Percentiles rank a stretch among this genome's conserved stretches.
phyloP scores from a whole-genome alignment of 1,139 yeast genomes.

The Debaryomyces sp. region DNA sequence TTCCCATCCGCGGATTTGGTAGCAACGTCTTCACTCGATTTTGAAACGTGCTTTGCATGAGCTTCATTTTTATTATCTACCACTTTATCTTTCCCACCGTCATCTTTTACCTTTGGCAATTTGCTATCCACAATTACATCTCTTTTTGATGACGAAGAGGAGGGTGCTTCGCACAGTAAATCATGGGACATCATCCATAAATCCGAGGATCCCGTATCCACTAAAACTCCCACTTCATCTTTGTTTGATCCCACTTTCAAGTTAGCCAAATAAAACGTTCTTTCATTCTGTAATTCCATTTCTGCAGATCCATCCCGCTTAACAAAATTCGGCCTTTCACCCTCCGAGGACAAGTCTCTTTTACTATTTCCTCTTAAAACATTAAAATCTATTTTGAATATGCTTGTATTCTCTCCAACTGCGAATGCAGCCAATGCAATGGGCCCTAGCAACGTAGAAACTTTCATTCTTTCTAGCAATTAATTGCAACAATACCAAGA shows the following conservation, averaged over 20 bases:
- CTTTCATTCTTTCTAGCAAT: neutral
- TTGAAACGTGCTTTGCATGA: neutral
- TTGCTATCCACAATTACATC: neutral
- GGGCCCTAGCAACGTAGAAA: neutral
- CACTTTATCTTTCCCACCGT: neutral
- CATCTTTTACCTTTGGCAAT: neutral
- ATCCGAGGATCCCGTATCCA: constrained; percentile 53
- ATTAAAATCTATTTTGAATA: constrained; percentile 27
- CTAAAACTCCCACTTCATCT: constrained; percentile 34
- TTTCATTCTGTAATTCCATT: constrained; percentile 44
- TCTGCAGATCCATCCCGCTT: constrained; percentile 42
- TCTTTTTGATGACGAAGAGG: constrained; percentile 6
- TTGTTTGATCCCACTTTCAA: constrained; percentile 38
- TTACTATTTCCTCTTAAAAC: constrained; percentile 28
- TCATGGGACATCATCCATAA: constrained; percentile 47
- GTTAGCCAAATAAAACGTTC: constrained; percentile 51
- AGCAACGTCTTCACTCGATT: neutral
- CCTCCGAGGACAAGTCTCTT: constrained; percentile 18
- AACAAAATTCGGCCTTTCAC: constrained; percentile 18
- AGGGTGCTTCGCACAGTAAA: constrained; percentile 25
- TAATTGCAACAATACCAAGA: neutral
- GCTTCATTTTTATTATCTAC: neutral
- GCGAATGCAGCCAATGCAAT: neutral
- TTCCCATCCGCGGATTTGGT: constrained; percentile 1
- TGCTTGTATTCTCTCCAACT: constrained; percentile 8